Base-by-base conservation (phyloP, 2,329 filamentous ascomycete genomes). In the Diaporthe ampelina region DNA sequence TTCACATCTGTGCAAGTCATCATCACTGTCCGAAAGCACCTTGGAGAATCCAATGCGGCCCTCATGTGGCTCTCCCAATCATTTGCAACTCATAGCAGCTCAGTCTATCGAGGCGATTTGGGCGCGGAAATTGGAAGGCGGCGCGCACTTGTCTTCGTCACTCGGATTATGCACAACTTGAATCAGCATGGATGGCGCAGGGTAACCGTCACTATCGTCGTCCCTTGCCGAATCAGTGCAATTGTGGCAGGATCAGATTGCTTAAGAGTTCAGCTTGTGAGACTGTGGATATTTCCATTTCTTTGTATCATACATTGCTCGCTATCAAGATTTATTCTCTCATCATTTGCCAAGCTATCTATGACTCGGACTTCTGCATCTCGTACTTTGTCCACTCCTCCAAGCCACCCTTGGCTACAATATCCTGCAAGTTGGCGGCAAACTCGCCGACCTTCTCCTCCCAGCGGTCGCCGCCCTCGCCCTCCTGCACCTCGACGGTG, bases 361-460 rank as follows among this genome's bases (percentile, higher is more conserved):
- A 68, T 40, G 48, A 68, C n/a, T 68, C 63, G 8, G 63, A 37
- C 63, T 67, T 37, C 13, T 43, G 13, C 24, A 59, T 67, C 70
- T 72, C 45, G 58, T 61, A 40, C 70, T 72, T 72, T 52, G 74
- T 70, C 78, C 79, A 80, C 19, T 70, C 69, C 57, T 72, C 73
- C 67, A 79, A 59, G 70, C 70, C 70, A 7, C 70, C 57, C 56
- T 52, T 3, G n/a, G 78, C 78, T n/a, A 80, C 76, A 58, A 79
- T 80, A n/a, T 77, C 78, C 65, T 80, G 79, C 70, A 80, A 13
- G 56, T 74, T 80, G 29, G 70, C 59, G 1, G 77, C 68, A 19
- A 79, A 72, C 72, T 79, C 77, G 45, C 78, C 78, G 24, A 80
- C 78, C 75, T 79, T 78, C 52, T 80, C 75, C 70, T 76, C 61